Evolutionary conservation across 2,329 filamentous ascomycete species (phyloP).

Genomic region (Zymoseptoria ardabiliae): DNA sequence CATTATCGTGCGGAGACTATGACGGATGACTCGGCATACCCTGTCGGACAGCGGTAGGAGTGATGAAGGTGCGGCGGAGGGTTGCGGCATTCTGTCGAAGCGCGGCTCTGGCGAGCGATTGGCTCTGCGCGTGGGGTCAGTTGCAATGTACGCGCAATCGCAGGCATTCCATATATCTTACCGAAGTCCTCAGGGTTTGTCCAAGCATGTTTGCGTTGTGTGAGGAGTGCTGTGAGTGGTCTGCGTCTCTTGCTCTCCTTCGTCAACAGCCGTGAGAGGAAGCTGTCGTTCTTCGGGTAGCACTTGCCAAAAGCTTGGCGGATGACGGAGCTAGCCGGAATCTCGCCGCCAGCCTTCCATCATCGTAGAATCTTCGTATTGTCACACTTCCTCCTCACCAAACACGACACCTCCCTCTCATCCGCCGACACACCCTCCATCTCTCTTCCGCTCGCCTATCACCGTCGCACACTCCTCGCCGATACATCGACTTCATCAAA

Average conservation of each 20-base stretch:
- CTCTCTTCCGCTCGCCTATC: conserved; percentile 8
- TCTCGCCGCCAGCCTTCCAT: neutral
- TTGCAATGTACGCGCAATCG: neutral
- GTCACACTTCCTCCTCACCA: conserved; percentile 3
- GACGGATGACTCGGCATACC: conserved; percentile 39
- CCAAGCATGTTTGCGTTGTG: conserved; percentile 46
- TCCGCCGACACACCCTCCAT: conserved; percentile 13
- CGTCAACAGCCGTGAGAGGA: conserved; percentile 1
- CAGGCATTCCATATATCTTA: conserved; percentile 28
- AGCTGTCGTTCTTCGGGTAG: neutral
- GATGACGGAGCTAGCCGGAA: no score
- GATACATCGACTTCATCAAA: neutral
- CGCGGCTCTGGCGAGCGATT: conserved; percentile 53
- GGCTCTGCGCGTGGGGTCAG: conserved; percentile 43
- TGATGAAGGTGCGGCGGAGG: conserved; percentile 57
- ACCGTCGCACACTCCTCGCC: conserved; percentile 6
- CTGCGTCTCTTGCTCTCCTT: neutral
- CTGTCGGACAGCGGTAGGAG: conserved; percentile 53
- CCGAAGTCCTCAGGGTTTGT: conserved; percentile 55
- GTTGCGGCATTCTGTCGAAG: conserved; percentile 49
- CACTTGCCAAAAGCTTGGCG: neutral
- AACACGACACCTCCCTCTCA: conserved; percentile 12
- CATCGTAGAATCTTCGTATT: neutral
- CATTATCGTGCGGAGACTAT: neutral
- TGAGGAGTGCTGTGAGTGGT: neutral